Evolutionary conservation across 139 green algal species (phyloP).

Genomic region (Micractinium sp.): DNA sequence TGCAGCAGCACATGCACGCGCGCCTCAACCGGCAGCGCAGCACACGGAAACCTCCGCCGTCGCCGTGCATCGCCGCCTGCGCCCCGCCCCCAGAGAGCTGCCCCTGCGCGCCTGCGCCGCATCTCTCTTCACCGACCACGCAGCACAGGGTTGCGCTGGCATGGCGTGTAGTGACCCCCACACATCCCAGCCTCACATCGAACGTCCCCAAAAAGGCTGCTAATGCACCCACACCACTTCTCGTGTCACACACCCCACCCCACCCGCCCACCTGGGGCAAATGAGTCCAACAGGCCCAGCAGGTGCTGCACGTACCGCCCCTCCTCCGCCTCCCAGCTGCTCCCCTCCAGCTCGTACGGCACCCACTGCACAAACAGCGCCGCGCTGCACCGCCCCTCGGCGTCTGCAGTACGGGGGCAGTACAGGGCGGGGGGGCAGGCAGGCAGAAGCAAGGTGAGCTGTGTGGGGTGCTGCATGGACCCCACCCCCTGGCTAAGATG

Average conservation of each 20-base stretch:
- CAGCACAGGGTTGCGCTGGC: too few species aligned
- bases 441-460: not conserved
- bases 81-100: too few species aligned
- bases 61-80: too few species aligned
- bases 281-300: constrained; percentile 53
- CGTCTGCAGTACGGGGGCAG: constrained; percentile 26
- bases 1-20: not conserved
- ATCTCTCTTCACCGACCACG: too few species aligned
- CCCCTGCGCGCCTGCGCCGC: too few species aligned
- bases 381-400: constrained; percentile 53
- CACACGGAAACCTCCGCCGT: not conserved
- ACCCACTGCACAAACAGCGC: constrained; percentile 69
- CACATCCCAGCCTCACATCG: too few species aligned
- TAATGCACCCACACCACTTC: too few species aligned
- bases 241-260: too few species aligned
- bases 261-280: constrained; percentile 45
- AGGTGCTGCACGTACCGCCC: constrained; percentile 56
- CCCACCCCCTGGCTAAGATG: not conserved
- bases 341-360: constrained; percentile 36
- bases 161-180: too few species aligned
- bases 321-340: constrained; percentile 58
- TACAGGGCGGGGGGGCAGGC: too few species aligned
- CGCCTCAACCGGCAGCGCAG: not conserved
- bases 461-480: not conserved
- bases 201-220: too few species aligned